phyloP scores from a whole-genome alignment of 2,329 filamentous ascomycete species.

The Pseudocercospora musae region DNA sequence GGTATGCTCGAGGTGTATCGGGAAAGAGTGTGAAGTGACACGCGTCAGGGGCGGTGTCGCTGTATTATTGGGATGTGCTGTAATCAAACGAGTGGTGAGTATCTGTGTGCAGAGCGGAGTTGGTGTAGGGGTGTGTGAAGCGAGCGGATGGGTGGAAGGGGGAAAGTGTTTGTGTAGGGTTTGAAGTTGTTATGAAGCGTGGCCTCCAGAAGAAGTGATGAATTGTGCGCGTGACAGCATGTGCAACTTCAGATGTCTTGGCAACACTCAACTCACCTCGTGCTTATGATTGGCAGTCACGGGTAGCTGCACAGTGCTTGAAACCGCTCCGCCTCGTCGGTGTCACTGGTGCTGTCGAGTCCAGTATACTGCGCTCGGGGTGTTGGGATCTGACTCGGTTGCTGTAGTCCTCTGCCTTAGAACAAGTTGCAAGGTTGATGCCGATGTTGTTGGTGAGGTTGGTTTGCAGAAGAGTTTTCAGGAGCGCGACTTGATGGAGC shows the following conservation, averaged over 20 bases:
- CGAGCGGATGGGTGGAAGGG: not conserved
- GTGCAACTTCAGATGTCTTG: not conserved
- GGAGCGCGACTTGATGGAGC: not conserved
- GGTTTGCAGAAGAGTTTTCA: not conserved
- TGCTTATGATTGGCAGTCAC: not conserved
- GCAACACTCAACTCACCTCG: conserved; percentile 3
- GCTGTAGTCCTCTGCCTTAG: not conserved
- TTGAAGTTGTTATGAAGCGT: not conserved
- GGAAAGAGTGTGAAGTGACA: not conserved
- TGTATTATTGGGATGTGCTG: not conserved
- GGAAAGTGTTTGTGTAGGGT: not conserved
- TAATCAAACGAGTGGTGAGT: not conserved
- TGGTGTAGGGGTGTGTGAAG: not conserved
- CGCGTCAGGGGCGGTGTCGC: not conserved
- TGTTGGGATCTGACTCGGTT: too few species aligned
- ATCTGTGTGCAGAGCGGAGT: not conserved
- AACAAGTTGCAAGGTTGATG: not conserved
- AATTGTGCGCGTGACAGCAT: not conserved
- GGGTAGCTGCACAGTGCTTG: not conserved
- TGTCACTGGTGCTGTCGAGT: not conserved
- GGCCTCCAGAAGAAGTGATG: not conserved
- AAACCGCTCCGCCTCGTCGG: not conserved
- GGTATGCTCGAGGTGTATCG: too few species aligned
- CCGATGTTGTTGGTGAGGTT: not conserved
- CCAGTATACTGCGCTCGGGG: not conserved